These are phyloP conservation scores for Russula griseocarnosa DNA, from an alignment of 768 basidiomycete genomes.

Conservation along the genomic window DNA sequence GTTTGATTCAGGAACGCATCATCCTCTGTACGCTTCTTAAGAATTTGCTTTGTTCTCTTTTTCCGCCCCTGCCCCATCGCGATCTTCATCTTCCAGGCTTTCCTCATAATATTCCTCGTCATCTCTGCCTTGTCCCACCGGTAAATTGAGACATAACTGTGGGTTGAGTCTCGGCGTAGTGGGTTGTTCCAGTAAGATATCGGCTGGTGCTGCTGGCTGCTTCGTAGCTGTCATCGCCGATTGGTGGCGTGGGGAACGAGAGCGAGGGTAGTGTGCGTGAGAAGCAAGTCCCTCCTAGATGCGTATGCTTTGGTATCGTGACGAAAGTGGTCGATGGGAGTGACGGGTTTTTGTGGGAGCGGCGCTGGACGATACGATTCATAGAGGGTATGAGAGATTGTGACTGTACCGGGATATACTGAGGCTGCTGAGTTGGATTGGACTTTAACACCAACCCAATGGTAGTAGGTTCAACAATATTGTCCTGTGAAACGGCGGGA, in stretches of 20 bases:
- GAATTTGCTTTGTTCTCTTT: conserved; percentile 23
- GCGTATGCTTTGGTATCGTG: conserved; percentile 68
- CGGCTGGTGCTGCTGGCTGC: conserved; percentile 53
- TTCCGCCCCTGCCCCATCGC: conserved; percentile 29
- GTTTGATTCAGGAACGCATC: conserved; percentile 36
- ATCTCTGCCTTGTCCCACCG: background rate
- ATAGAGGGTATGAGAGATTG: conserved; percentile 23
- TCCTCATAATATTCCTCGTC: background rate
- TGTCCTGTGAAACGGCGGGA: conserved; percentile 14
- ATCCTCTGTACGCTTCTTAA: conserved; percentile 6
- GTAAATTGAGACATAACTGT: conserved; percentile 13
- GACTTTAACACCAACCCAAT: conserved; percentile 15
- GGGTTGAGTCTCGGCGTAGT: conserved; percentile 10
- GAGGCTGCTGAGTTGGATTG: conserved; percentile 3
- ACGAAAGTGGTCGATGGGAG: conserved; percentile 54
- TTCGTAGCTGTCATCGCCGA: conserved; percentile 68
- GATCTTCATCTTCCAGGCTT: conserved; percentile 17
- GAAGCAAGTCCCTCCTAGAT: conserved; percentile 53
- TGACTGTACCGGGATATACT: conserved; percentile 6
- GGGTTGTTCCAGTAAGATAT: conserved; percentile 45
- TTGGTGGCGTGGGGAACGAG: conserved; percentile 75
- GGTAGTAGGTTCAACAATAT: background rate
- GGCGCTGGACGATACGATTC: conserved; percentile 21
- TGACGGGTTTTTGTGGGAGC: conserved; percentile 28
- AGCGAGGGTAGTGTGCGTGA: conserved; percentile 51